These are phyloP conservation scores for Apiospora malaysiana DNA, from an alignment of 2,329 filamentous ascomycete genomes.

Conservation along the genomic window DNA sequence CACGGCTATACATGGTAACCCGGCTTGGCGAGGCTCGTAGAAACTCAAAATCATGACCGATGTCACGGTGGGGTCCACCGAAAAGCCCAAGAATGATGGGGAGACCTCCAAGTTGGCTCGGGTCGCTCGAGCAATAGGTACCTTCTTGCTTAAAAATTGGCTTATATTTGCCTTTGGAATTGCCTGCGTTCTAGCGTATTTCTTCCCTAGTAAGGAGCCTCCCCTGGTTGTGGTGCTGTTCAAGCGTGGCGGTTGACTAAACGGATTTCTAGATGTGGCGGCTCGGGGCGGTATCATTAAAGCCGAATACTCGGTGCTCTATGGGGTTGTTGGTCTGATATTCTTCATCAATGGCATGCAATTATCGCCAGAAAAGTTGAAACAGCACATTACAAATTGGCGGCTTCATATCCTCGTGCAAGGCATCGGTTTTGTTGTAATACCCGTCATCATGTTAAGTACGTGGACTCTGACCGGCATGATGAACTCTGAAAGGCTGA, in stretches of 20 bases:
- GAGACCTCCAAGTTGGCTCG: conserved; percentile 9
- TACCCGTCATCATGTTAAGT: conserved; percentile 67
- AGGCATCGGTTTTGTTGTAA: conserved; percentile 68
- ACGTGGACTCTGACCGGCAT: conserved; percentile 26
- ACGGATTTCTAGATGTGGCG: conserved; percentile 48
- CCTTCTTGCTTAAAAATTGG: conserved; percentile 38
- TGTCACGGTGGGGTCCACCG: neutral
- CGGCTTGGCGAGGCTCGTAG: conserved; percentile 8
- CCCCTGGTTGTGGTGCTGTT: neutral
- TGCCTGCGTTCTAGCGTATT: conserved; percentile 38
- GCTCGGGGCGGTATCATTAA: conserved; percentile 54
- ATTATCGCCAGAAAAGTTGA: conserved; percentile 65
- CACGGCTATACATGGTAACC: neutral
- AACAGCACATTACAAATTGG: conserved; percentile 68
- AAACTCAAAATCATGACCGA: neutral
- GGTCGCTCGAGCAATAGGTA: conserved; percentile 27
- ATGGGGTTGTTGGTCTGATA: conserved; percentile 71
- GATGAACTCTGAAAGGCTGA: neutral
- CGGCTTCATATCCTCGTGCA: conserved; percentile 72
- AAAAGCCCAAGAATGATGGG: conserved; percentile 19
- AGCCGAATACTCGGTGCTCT: conserved; percentile 67
- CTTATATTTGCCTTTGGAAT: conserved; percentile 39
- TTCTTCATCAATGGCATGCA: conserved; percentile 76
- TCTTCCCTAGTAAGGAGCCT: conserved; percentile 50
- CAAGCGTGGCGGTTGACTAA: neutral